Conservation (phyloP, 441 rosid species). For the Flueggea neowawraea region DNA sequence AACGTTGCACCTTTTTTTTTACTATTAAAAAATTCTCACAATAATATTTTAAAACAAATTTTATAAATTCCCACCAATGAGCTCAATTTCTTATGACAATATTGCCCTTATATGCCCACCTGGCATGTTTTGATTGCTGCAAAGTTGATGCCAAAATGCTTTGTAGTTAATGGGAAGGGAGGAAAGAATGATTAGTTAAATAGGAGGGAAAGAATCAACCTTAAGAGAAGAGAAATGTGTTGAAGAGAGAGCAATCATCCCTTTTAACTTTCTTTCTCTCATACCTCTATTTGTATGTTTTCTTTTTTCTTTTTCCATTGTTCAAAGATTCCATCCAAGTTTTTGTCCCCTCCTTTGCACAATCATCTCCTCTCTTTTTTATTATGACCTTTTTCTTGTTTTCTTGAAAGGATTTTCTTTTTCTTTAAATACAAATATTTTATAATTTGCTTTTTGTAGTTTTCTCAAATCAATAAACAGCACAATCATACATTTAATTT, state of each 20-base stretch:
- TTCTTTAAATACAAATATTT: conserved; percentile 6
- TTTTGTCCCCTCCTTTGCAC: conserved; percentile 29
- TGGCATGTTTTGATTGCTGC: too few species aligned
- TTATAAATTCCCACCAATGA: too few species aligned
- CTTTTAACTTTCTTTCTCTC: background rate
- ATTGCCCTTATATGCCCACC: too few species aligned
- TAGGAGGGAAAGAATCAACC: background rate
- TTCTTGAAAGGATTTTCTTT: background rate
- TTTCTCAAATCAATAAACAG: conserved; percentile 19
- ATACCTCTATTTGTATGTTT: background rate
- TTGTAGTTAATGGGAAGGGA: too few species aligned
- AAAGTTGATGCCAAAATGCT: too few species aligned
- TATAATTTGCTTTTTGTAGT: conserved; percentile 15
- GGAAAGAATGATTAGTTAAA: too few species aligned
- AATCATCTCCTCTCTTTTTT: conserved; percentile 12
- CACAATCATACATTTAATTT: conserved; percentile 38
- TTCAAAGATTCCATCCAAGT: conserved; percentile 42
- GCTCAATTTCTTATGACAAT: too few species aligned
- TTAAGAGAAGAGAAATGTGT: conserved; percentile 7
- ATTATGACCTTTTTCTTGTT: conserved; percentile 7
- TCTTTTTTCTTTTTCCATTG: conserved; percentile 9
- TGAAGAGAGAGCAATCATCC: background rate
- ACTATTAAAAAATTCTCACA: too few species aligned
- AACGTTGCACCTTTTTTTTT: too few species aligned
- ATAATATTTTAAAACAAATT: too few species aligned